Conservation (phyloP, 2,329 filamentous ascomycete genomes). For the Exophiala sp. region DNA sequence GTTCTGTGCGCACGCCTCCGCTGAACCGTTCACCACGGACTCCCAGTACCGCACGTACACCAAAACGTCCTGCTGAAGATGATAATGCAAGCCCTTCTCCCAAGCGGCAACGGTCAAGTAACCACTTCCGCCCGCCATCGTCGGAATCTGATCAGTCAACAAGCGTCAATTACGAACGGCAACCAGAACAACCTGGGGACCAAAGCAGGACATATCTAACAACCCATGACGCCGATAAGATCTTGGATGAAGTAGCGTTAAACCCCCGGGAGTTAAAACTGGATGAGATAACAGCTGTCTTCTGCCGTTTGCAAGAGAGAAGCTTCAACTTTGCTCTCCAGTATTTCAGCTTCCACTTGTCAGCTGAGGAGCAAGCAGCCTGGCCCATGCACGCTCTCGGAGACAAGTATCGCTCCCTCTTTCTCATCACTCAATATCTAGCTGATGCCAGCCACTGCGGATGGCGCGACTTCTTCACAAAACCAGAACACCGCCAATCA, state of each 20-base stretch:
- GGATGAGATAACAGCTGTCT: slow-evolving; percentile 16
- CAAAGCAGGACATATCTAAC: background rate
- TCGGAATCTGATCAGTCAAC: background rate
- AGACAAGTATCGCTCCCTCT: slow-evolving; percentile 8
- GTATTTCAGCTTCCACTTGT: slow-evolving; percentile 21
- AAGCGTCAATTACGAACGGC: background rate
- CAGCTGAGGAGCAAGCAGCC: slow-evolving; percentile 5
- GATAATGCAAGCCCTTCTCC: background rate
- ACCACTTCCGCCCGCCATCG: too few species aligned
- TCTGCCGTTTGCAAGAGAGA: slow-evolving; percentile 18
- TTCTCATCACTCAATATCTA: slow-evolving; percentile 11
- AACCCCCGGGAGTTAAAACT: slow-evolving; percentile 9
- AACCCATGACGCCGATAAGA: background rate
- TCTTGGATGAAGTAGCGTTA: background rate
- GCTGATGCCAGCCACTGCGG: slow-evolving; percentile 16
- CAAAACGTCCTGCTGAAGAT: background rate
- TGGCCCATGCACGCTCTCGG: slow-evolving; percentile 20
- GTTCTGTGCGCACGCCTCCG: too few species aligned
- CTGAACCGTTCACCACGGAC: background rate
- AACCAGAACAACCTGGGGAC: background rate
- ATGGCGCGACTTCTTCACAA: slow-evolving; percentile 26
- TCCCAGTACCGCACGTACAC: background rate
- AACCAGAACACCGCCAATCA: slow-evolving; percentile 13
- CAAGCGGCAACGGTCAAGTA: background rate
- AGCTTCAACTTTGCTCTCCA: slow-evolving; percentile 10